phyloP scores from a whole-genome alignment of 768 basidiomycete genomes.

The Mycena rebaudengoi region DNA sequence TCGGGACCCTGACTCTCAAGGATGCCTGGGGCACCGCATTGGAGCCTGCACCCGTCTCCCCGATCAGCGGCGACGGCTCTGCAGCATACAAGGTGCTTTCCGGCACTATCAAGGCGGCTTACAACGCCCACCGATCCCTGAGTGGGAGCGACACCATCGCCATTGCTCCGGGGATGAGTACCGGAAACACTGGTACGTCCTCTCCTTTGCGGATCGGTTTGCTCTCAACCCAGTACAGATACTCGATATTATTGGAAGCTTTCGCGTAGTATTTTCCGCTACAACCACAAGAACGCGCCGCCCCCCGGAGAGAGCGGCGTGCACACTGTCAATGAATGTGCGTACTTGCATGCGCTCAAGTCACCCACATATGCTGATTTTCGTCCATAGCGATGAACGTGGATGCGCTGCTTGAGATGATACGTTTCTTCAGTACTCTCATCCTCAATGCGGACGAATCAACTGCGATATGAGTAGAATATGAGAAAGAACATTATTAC shows the following conservation, averaged over 20 bases:
- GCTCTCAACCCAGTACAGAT: slow-evolving; percentile 49
- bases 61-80: slow-evolving; percentile 49
- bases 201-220: slow-evolving; percentile 13
- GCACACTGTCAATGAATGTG: slow-evolving; percentile 82
- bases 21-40: slow-evolving; percentile 59
- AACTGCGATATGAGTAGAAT: slow-evolving; percentile 16
- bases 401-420: slow-evolving; percentile 66
- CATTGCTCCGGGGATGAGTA: slow-evolving; percentile 64
- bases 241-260: slow-evolving; percentile 66
- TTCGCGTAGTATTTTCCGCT: slow-evolving; percentile 72
- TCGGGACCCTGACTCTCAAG: slow-evolving; percentile 59
- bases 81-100: slow-evolving; percentile 61
- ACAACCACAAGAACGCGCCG: slow-evolving; percentile 54
- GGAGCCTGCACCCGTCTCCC: slow-evolving; percentile 75
- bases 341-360: slow-evolving; percentile 26
- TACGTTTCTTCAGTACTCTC: slow-evolving; percentile 70
- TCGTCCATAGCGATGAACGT: slow-evolving; percentile 51
- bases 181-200: slow-evolving; percentile 63
- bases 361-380: slow-evolving; percentile 13
- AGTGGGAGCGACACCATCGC: slow-evolving; percentile 45
- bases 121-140: slow-evolving; percentile 55
- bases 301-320: slow-evolving; percentile 42
- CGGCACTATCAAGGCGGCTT: slow-evolving; percentile 72
- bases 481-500: too few species aligned
- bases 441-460: slow-evolving; percentile 77